A percentile compares a stretch with the other conserved stretches of the same genome.
phyloP scores from a whole-genome alignment of 352 stramenopile genomes.

The Phytophthora podocarpi region DNA sequence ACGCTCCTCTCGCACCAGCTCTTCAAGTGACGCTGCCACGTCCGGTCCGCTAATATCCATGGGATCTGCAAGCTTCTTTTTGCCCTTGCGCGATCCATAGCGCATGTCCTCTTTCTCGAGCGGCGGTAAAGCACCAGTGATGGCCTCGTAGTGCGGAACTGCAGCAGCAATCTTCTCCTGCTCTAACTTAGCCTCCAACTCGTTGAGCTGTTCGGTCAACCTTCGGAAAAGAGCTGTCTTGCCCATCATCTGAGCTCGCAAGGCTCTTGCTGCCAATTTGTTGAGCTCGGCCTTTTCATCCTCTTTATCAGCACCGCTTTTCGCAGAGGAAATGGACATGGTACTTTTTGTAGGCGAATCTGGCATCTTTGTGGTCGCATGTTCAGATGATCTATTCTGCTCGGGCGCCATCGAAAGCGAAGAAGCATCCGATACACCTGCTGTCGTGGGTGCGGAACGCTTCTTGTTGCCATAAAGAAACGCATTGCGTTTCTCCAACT shows the following conservation, averaged over 20 bases:
- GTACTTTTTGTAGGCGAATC: slow-evolving; percentile 8
- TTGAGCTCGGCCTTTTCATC: slow-evolving; percentile 66
- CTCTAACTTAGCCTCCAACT: slow-evolving; percentile 71
- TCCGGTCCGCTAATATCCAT: slow-evolving; percentile 23
- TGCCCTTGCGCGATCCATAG: slow-evolving; percentile 62
- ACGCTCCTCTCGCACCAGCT: slow-evolving; percentile 81
- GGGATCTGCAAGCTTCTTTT: slow-evolving; percentile 48
- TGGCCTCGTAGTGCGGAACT: slow-evolving; percentile 67
- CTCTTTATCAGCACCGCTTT: slow-evolving; percentile 5
- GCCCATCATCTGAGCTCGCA: slow-evolving; percentile 85
- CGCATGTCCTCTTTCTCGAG: slow-evolving; percentile 75
- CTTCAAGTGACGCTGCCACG: slow-evolving; percentile 56
- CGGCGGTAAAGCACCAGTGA: slow-evolving; percentile 60
- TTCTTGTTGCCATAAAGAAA: slow-evolving; percentile 65
- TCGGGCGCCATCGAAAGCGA: background rate
- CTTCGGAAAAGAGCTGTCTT: slow-evolving; percentile 75
- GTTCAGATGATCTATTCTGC: background rate
- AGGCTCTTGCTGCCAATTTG: slow-evolving; percentile 76
- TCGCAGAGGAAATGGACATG: background rate
- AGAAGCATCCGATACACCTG: background rate
- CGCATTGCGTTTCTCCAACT: slow-evolving; percentile 54
- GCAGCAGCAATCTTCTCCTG: slow-evolving; percentile 40
- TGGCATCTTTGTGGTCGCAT: background rate
- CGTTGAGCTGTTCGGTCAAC: slow-evolving; percentile 80
- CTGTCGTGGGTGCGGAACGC: background rate